Base-by-base conservation (phyloP, 257 asterid genomes). In the Petunia axillaris region DNA sequence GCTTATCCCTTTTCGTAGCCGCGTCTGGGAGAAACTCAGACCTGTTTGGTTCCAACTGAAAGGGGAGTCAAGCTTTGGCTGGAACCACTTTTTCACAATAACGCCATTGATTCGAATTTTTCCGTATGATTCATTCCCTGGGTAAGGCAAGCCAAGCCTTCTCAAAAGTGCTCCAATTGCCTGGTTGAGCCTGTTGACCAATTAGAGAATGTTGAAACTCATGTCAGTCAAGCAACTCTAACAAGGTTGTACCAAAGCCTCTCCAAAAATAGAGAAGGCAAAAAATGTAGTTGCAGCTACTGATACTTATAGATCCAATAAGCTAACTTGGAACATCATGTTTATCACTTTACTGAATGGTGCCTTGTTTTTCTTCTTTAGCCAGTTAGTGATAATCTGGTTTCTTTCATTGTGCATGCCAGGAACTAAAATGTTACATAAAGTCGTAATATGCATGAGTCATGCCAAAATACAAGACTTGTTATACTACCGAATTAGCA, bases 111-210 rank as follows among this genome's bases (percentile, higher is more conserved):
- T 84, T 83, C 97, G 92, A 81, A 95, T 89, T 86, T 90, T 95
- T 70, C 97, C 99, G 73, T 77, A 83, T 3, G 99, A 95, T 87
- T 89, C 99, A 64, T 88, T 90, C 81, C 99, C 99, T 83, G 76
- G 85, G 87, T 93, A 93, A 57, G 90, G 65, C 80, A 95, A 82
- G 75, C 94, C 93, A 80, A 93, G 92, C 83, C 99, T 88, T 91
- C 99, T 90, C 88, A 95, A 81, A 77, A 88, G 84, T 14, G 98
- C 92, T 76, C 96, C 93, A 76, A 92, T 68, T 57, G 93, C 93
- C 85, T 88, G 97, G 88, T 96, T 93, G 78, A 87, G 81, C 92
- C 99, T 95, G 97, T 86, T 74, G 68, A 80, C 74, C 80, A 87
- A 86, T 80, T 67, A 70, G 82, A 82, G 76, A 63, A 58, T 58